phyloP scores from a whole-genome alignment of 2,329 filamentous ascomycete species.

The Xylaria multiplex region DNA sequence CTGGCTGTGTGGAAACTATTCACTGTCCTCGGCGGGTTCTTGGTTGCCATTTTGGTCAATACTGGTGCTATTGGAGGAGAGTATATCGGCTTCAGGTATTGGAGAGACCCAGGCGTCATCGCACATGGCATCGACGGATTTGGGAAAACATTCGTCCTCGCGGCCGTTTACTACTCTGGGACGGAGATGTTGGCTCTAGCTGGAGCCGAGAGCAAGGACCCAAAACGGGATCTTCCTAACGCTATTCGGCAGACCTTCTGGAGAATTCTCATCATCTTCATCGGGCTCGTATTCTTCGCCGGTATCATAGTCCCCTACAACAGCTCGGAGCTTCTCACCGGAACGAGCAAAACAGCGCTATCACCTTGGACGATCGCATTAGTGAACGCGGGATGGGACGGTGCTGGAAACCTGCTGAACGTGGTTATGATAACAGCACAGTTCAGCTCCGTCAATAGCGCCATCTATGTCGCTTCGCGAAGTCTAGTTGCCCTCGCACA shows the following conservation, averaged over 20 bases:
- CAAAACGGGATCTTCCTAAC: slow-evolving; percentile 46
- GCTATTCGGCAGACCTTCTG: slow-evolving; percentile 49
- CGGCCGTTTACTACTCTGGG: slow-evolving; percentile 51
- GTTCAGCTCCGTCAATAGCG: slow-evolving; percentile 50
- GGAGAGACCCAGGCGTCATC: slow-evolving; percentile 49
- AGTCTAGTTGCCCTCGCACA: slow-evolving; percentile 45
- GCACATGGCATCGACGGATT: slow-evolving; percentile 51
- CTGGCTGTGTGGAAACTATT: slow-evolving; percentile 50
- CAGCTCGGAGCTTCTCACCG: slow-evolving; percentile 50
- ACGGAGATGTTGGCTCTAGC: slow-evolving; percentile 53
- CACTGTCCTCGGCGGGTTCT: slow-evolving; percentile 48
- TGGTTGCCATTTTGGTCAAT: slow-evolving; percentile 50
- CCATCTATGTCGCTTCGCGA: slow-evolving; percentile 48
- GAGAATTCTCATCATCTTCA: slow-evolving; percentile 49
- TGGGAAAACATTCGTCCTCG: slow-evolving; percentile 50
- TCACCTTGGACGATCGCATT: slow-evolving; percentile 49
- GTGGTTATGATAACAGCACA: slow-evolving; percentile 51
- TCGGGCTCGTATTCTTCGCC: slow-evolving; percentile 49
- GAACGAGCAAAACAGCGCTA: slow-evolving; percentile 45
- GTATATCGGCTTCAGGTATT: slow-evolving; percentile 51
- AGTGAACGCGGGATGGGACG: slow-evolving; percentile 45
- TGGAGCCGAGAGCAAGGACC: slow-evolving; percentile 49
- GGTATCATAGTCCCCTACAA: slow-evolving; percentile 51
- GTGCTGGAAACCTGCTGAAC: slow-evolving; percentile 48
- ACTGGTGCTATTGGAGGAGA: slow-evolving; percentile 50